These are phyloP conservation scores for Fraxinus quadrangulata DNA, from an alignment of 257 asterid species.

Conservation along the genomic window DNA sequence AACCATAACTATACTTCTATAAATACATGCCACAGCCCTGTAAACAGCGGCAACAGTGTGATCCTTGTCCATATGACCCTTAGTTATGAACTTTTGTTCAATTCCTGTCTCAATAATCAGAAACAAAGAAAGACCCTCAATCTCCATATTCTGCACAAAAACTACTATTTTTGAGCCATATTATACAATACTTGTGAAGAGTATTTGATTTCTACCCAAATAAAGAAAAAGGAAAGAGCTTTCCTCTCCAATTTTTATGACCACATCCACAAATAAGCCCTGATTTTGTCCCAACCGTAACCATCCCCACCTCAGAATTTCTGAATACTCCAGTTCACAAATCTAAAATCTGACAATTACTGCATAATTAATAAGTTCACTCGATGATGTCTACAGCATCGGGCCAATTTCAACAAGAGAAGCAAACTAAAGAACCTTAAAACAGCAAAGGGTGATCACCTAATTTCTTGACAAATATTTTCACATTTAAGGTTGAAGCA, in stretches of 20 bases:
- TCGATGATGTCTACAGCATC: no score
- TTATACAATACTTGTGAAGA: background rate
- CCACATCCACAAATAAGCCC: background rate
- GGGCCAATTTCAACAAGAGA: background rate
- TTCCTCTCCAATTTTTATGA: background rate
- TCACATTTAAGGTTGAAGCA: background rate
- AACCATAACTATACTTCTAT: background rate
- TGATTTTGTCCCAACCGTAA: background rate
- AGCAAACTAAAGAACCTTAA: background rate
- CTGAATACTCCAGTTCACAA: background rate
- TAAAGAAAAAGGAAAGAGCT: background rate
- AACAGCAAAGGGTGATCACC: background rate
- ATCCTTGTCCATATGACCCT: background rate
- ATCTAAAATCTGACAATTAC: background rate
- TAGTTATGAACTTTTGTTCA: background rate
- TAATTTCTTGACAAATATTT: background rate
- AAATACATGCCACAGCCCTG: background rate
- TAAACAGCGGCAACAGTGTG: background rate
- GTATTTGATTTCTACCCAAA: constrained; percentile 6
- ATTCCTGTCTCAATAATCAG: background rate
- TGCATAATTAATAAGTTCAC: background rate
- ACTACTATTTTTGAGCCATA: background rate
- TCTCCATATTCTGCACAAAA: background rate
- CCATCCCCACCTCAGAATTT: background rate
- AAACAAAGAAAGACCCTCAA: background rate